Evolutionary conservation across 1,284 basidiomycete species (phyloP), one percentile per base, ranked within the genome.

Genomic region (Phaffia rhodozyma): DNA sequence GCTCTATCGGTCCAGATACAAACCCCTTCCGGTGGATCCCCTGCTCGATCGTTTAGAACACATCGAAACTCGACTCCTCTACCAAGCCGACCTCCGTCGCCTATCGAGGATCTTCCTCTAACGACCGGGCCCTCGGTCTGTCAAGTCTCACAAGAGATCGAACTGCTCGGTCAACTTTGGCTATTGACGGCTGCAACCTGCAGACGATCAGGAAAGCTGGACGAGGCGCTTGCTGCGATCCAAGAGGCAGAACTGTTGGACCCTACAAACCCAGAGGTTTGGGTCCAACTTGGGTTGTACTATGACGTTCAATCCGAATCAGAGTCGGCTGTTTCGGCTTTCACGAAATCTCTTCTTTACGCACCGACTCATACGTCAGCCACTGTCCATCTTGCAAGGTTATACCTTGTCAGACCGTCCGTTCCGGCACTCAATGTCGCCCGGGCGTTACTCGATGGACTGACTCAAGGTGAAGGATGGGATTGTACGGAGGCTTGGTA

Each of bases 201-300:
- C 79, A 81, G 96, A 43, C 79, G 94, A 63, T 79, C 87, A 57
- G 88, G 88, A 13, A 92, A 93, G 77, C 83, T 89, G 62, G 89
- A 93, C 66, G 90, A 97, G 72, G 85, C 89, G 2, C 84, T 86
- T 64, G 91, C 85, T 11, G 87, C 94, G 2, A 91, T 97, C 58
- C 89, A 93, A 72, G 94, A 99, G 76, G 96, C 94, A 0, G 94
- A 99, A 74, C 84, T 86, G 5, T 80, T 85, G 67, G 89, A 94
- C 72, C 86, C 90, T 66, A 82, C 83, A 48, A 90, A 92, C 72
- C 84, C 91, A 0, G 85, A 84, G 43, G 90, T 97, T 18, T 97
- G 93, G 92, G 87, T 94, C 9, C 93, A 94, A 86, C 80, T 92
- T 51, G 90, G 88, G 0, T 72, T 91, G 30, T 89, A 91, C 72